phyloP scores from a whole-genome alignment of 805 yeast genomes.

The Vanderwaltozyma tropicalis region DNA sequence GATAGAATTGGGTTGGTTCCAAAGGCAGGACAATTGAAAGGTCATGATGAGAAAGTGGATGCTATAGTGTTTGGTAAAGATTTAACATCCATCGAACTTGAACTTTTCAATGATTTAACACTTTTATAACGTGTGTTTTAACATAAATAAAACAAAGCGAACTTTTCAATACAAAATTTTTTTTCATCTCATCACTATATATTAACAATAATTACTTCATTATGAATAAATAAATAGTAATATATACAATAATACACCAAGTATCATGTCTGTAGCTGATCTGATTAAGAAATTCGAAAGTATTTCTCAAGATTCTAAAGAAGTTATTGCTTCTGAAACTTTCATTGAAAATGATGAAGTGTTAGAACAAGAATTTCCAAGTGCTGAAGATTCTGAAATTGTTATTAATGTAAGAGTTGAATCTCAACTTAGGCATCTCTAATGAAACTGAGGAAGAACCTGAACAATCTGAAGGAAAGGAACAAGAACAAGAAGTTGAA shows the following conservation, averaged over 20 bases:
- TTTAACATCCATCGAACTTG: conserved; percentile 27
- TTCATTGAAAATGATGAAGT: conserved; percentile 3
- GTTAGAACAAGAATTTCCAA: background rate
- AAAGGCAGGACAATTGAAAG: conserved; percentile 65
- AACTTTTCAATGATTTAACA: conserved; percentile 15
- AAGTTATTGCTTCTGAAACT: background rate
- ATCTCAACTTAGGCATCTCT: conserved; percentile 1
- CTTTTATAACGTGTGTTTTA: background rate
- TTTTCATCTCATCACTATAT: too few relatives aligned
- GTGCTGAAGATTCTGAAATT: background rate
- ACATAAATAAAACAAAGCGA: background rate
- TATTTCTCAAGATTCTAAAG: conserved; percentile 11
- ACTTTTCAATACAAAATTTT: too few relatives aligned
- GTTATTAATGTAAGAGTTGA: too few relatives aligned
- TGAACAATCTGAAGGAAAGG: background rate
- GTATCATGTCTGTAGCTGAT: conserved; percentile 30
- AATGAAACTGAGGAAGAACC: too few relatives aligned
- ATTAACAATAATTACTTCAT: too few relatives aligned
- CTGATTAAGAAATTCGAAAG: conserved; percentile 29
- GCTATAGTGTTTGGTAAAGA: conserved; percentile 73
- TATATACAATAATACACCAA: too few relatives aligned
- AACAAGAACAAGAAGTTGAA: conserved; percentile 9
- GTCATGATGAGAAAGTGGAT: conserved; percentile 51
- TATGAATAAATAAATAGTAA: too few relatives aligned
- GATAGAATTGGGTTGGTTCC: conserved; percentile 66